Percentiles rank a stretch among this genome's conserved stretches.
Conservation (phyloP, 164 flowering plant genomes). For the Litsea cubeba region DNA sequence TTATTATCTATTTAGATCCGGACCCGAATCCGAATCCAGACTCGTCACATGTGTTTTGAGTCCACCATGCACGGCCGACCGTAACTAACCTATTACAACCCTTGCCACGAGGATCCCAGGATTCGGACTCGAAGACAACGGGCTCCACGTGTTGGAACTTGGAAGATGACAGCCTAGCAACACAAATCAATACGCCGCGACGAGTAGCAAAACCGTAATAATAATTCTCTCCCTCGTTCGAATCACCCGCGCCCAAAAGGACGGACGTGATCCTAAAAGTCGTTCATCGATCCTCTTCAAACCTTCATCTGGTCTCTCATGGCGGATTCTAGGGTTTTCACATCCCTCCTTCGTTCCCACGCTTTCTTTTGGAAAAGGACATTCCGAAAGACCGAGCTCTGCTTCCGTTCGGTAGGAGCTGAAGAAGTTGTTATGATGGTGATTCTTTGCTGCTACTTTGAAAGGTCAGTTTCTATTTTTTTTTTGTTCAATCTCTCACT, state of each 20-base stretch:
- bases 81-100: too few relatives aligned
- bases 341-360: slow-evolving; percentile 4
- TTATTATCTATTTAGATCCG: too few relatives aligned
- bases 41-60: too few relatives aligned
- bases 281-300: neutral
- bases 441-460: slow-evolving; percentile 16
- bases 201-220: too few relatives aligned
- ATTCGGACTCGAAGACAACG: too few relatives aligned
- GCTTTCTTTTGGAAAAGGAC: slow-evolving; percentile 4
- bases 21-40: too few relatives aligned
- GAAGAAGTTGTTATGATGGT: slow-evolving; percentile 18
- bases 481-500: slow-evolving; percentile 14
- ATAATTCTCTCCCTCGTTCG: neutral
- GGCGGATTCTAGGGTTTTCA: slow-evolving; percentile 12
- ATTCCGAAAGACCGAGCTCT: slow-evolving; percentile 8
- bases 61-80: too few relatives aligned
- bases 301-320: neutral
- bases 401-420: slow-evolving; percentile 31
- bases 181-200: too few relatives aligned
- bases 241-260: slow-evolving; percentile 3
- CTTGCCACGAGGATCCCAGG: too few relatives aligned
- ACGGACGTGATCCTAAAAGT: too few relatives aligned
- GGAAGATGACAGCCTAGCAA: too few relatives aligned
- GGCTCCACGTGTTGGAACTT: too few relatives aligned
- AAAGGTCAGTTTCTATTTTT: slow-evolving; percentile 16